phyloP scores from a whole-genome alignment of 2,329 filamentous ascomycete species.

The Arthrobotrys sinensis region DNA sequence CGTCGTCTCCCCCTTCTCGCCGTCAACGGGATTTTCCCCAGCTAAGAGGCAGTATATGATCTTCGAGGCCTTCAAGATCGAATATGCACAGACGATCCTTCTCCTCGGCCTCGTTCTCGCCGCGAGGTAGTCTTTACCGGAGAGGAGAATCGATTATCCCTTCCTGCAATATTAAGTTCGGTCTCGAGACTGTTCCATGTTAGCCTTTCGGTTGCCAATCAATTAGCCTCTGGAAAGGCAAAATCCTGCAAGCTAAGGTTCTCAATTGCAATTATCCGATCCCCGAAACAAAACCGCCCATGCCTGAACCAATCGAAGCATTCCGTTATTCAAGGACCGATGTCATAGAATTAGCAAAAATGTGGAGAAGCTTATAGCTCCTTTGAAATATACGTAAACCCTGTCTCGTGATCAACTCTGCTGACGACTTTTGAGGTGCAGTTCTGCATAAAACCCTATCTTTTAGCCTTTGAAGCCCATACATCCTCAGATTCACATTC shows the following conservation, averaged over 20 bases:
- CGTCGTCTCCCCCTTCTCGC: constrained; percentile 29
- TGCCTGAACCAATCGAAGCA: constrained; percentile 40
- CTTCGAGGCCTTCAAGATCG: constrained; percentile 35
- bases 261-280: constrained; percentile 53
- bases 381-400: constrained; percentile 31
- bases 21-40: constrained; percentile 17
- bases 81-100: constrained; percentile 34
- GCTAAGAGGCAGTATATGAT: constrained; percentile 19
- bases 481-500: constrained; percentile 1
- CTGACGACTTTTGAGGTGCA: constrained; percentile 47
- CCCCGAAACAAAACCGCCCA: constrained; percentile 48
- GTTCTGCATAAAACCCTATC: constrained; percentile 35
- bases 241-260: constrained; percentile 44
- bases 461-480: constrained; percentile 46
- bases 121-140: neutral
- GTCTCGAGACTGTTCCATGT: constrained; percentile 5
- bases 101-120: constrained; percentile 4
- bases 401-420: constrained; percentile 60
- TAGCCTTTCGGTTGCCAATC: constrained; percentile 30
- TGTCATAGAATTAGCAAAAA: constrained; percentile 50
- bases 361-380: constrained; percentile 44
- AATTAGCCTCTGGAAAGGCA: constrained; percentile 48
- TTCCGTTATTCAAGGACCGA: constrained; percentile 58
- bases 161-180: constrained; percentile 7
- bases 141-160: constrained; percentile 23